These are phyloP conservation scores for Lithospermum erythrorhizon DNA, from an alignment of 257 asterid genomes.

Conservation along the genomic window DNA sequence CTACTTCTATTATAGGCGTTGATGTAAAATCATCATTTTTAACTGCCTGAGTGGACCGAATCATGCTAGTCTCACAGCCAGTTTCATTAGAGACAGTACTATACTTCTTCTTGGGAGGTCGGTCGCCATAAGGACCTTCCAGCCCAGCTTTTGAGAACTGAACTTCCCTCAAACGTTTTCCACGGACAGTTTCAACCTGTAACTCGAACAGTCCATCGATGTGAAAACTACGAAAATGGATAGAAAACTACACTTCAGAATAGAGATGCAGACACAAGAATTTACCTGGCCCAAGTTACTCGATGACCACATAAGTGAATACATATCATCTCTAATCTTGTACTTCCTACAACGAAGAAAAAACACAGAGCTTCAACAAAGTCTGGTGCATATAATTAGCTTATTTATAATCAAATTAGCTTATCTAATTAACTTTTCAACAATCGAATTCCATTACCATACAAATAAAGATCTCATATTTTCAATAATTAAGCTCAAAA, in stretches of 20 bases:
- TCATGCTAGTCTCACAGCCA: conserved; percentile 20
- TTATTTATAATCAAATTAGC: no score
- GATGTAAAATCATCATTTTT: conserved; percentile 10
- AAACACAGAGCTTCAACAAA: neutral
- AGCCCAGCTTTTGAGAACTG: conserved; percentile 60
- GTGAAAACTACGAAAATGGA: conserved; percentile 2
- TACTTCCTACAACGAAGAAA: conserved; percentile 51
- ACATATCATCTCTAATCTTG: conserved; percentile 55
- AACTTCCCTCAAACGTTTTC: conserved; percentile 71
- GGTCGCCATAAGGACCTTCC: conserved; percentile 37
- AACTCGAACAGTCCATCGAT: conserved; percentile 7
- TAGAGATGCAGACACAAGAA: conserved; percentile 8
- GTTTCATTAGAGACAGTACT: conserved; percentile 10
- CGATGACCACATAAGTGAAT: conserved; percentile 86
- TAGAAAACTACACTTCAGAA: neutral
- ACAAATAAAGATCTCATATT: neutral
- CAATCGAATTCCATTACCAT: neutral
- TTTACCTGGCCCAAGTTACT: conserved; percentile 82
- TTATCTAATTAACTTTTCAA: neutral
- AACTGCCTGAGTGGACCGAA: conserved; percentile 11
- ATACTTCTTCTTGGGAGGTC: conserved; percentile 40
- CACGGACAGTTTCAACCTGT: conserved; percentile 77
- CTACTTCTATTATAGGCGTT: conserved; percentile 19
- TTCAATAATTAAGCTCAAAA: neutral
- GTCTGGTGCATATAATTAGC: neutral